Base-by-base conservation (phyloP, 2,329 filamentous ascomycete genomes). In the Fusarium papillatum region DNA sequence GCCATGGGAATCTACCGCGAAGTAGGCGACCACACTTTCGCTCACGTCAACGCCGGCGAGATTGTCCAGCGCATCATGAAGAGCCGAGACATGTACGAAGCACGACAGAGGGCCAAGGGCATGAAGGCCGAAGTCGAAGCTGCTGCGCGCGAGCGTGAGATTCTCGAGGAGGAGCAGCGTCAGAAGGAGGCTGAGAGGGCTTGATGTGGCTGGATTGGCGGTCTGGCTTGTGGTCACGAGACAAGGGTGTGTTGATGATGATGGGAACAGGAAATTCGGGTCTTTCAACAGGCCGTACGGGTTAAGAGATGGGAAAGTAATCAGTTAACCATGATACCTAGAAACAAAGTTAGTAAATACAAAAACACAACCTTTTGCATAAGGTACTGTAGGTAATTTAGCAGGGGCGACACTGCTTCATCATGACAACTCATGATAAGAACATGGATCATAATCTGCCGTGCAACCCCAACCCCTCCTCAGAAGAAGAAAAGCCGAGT, bases 21-120 rank as follows among this genome's bases (percentile, higher is more conserved):
- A 82, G 93, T 98, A 50, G 90, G 90, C 14, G 84, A 87, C 64
- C 97, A 99, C 85, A 88, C 91, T 24, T 99, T 96, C 82, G 90
- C 94, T 75, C 90, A 95, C 72, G 95, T 98, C 75, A 98, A 98
- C 83, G 95, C 96, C 1, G 95, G 93, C 5, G 93, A 97, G 78
- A 98, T 99, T 78, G 96, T 99, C 60, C 91, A 94, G 77, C 89
- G 97, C 38, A 99, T 99, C 82, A 88, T 98, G 88, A 94, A 93
- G 84, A 96, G 95, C 80, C 90, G 96, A 39, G 93, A 93, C 70
- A 90, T 95, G 81, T 99, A 98, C 83, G 96, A 98, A 86, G 97
- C 95, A 80, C 89, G 97, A 71, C 97, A 99, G 87, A 89, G 94
- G 64, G 92, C 93, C 78, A 99, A 99, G 87, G 94, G 96, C 14